Evolutionary conservation across 371 early-diverging fungal genomes (phyloP), one percentile per base, ranked within the genome.

Genomic region (Zancudomyces culisetae): DNA sequence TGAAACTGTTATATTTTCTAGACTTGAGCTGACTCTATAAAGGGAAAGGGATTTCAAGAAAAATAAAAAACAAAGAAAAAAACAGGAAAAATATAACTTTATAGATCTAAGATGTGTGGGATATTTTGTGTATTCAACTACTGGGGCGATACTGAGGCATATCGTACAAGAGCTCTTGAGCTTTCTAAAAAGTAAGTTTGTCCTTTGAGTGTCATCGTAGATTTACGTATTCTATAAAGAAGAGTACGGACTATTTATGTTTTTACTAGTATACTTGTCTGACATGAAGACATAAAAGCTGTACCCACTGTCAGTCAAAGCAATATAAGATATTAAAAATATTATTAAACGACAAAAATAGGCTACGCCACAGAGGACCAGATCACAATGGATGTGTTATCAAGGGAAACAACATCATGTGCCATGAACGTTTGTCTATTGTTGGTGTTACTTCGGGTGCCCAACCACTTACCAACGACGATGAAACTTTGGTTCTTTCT

Each of bases 401-500:
- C 40, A 63, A 68, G 27, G 81, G 76, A 53, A 82, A 87, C 76
- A 75, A 80, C 73, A 83, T 93, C 55, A 64, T 96, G 42, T 81
- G 84, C 71, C 96, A 96, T 63, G 96, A 96, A 69, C 88, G 96
- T 68, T 68, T 96, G 52, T 92, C 96, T 46, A 96, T 96, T 63
- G 94, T 93, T 49, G 96, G 96, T 62, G 81, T 92, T 56, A 89
- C 83, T 53, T 78, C 80, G 56, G 96, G 96, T 49, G 92, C 92
- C 46, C 96, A 95, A 69, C 96, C 96, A 18, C 70, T 95, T 58
- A 80, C 85, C 66, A 88, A 83, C 70, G 79, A 74, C 20, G 93
- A 91, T 58, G 86, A 78, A 43, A 63, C 80, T 27, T 54, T 90
- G 23, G 71, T 92, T 48, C 76, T 95, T 48, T 71, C 81, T 35